These are phyloP conservation scores for Sclerospora graminicola DNA, from an alignment of 352 stramenopile species.

Conservation along the genomic window DNA sequence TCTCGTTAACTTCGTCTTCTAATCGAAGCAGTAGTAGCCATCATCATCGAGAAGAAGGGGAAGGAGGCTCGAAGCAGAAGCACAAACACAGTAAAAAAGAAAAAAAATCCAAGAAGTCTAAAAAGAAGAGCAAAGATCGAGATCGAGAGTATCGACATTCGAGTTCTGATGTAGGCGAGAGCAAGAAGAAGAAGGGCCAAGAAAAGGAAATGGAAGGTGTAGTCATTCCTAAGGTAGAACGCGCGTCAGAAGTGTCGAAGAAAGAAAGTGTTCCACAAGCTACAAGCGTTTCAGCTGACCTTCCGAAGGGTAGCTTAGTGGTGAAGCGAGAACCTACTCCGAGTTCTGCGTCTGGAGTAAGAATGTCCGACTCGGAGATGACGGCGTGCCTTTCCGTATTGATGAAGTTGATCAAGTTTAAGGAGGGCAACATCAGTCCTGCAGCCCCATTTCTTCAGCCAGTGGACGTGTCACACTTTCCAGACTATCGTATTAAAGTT, in stretches of 20 bases:
- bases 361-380: slow-evolving; percentile 51
- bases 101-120: slow-evolving; percentile 65
- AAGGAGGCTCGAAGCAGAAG: slow-evolving; percentile 13
- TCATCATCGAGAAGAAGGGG: slow-evolving; percentile 20
- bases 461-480: slow-evolving; percentile 73
- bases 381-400: slow-evolving; percentile 47
- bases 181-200: slow-evolving; percentile 41
- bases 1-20: slow-evolving; percentile 9
- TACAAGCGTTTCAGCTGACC: slow-evolving; percentile 1
- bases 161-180: slow-evolving; percentile 19
- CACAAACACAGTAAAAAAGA: slow-evolving; percentile 53
- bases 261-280: not conserved
- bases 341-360: slow-evolving; percentile 7
- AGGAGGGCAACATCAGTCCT: slow-evolving; percentile 58
- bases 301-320: slow-evolving; percentile 12
- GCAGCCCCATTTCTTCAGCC: slow-evolving; percentile 74
- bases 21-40: slow-evolving; percentile 10
- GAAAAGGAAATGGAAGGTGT: too few relatives aligned
- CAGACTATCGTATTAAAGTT: slow-evolving; percentile 80
- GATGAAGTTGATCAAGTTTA: slow-evolving; percentile 83
- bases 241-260: not conserved
- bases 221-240: not conserved
- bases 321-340: slow-evolving; percentile 15
- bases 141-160: slow-evolving; percentile 36
- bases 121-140: slow-evolving; percentile 61